Percentiles rank a stretch among this genome's conserved stretches.
These are phyloP conservation scores for Starmerella stigmatis DNA, from an alignment of 805 yeast species.

Conservation along the genomic window DNA sequence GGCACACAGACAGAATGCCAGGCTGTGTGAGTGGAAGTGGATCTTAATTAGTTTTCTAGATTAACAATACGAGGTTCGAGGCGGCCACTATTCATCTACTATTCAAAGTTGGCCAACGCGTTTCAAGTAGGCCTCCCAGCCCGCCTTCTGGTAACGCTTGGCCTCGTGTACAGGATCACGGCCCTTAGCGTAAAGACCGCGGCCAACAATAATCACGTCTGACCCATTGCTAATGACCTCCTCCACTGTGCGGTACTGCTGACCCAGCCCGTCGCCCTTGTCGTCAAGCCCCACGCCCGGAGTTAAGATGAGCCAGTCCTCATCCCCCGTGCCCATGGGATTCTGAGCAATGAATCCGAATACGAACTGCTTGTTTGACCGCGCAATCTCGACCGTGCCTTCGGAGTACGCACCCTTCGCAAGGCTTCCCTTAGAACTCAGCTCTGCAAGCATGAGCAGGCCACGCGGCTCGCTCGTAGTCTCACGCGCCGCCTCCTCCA, in stretches of 20 bases:
- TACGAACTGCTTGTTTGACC: slow-evolving; percentile 75
- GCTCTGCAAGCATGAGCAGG: slow-evolving; percentile 85
- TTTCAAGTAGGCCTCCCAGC: slow-evolving; percentile 80
- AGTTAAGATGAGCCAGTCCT: slow-evolving; percentile 93
- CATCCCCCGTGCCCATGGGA: slow-evolving; percentile 60
- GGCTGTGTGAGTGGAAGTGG: too few species aligned
- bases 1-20: too few species aligned
- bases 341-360: slow-evolving; percentile 94
- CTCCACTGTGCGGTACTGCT: slow-evolving; percentile 86
- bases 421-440: slow-evolving; percentile 85
- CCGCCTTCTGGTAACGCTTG: slow-evolving; percentile 79
- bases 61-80: too few species aligned
- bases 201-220: slow-evolving; percentile 94
- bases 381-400: slow-evolving; percentile 82
- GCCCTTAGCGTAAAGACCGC: slow-evolving; percentile 91
- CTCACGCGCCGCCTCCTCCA: slow-evolving; percentile 63
- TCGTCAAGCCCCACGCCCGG: slow-evolving; percentile 98
- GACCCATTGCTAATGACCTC: slow-evolving; percentile 79
- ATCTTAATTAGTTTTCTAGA: too few species aligned
- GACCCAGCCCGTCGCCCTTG: slow-evolving; percentile 91
- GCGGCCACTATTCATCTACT: too few species aligned
- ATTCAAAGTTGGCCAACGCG: slow-evolving; percentile 21
- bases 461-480: slow-evolving; percentile 65
- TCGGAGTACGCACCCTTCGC: slow-evolving; percentile 87
- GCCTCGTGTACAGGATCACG: slow-evolving; percentile 86